A percentile compares a stretch with the other conserved stretches of the same genome.
phyloP scores from a whole-genome alignment of 768 basidiomycete species.

The Boletus rubroflammeus region DNA sequence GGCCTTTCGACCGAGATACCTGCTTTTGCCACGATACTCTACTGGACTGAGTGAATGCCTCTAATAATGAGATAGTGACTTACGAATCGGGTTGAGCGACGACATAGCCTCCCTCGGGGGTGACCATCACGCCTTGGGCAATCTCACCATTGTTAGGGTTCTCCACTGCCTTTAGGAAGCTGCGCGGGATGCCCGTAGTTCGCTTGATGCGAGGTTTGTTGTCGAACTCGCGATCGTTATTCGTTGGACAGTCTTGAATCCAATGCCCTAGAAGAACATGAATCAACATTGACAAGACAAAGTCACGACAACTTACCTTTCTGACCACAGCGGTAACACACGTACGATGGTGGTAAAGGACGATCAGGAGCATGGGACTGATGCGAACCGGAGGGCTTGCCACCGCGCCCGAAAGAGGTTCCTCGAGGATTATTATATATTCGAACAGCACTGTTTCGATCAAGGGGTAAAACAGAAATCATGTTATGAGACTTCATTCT shows the following conservation, averaged over 20 bases:
- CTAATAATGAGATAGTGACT: conserved; percentile 32
- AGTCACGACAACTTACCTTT: conserved; percentile 59
- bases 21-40: conserved; percentile 97
- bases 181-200: conserved; percentile 96
- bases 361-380: conserved; percentile 60
- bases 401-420: conserved; percentile 57
- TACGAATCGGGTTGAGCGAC: conserved; percentile 96
- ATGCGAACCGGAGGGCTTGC: conserved; percentile 45
- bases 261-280: conserved; percentile 72
- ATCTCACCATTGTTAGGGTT: conserved; percentile 70
- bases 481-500: conserved; percentile 70
- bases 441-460: conserved; percentile 56
- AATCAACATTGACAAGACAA: conserved; percentile 1
- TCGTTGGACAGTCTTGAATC: conserved; percentile 99
- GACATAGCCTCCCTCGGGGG: conserved; percentile 97
- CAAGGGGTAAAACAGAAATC: conserved; percentile 39
- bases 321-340: conserved; percentile 97
- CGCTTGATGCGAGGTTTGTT: conserved; percentile 94
- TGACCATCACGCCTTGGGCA: conserved; percentile 93
- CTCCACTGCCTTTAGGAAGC: conserved; percentile 95
- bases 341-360: conserved; percentile 90
- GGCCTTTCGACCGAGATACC: conserved; percentile 68
- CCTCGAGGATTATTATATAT: conserved; percentile 66
- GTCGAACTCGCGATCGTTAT: conserved; percentile 92
- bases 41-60: conserved; percentile 1